Base-by-base conservation (phyloP, 2,329 filamentous ascomycete genomes). In the Pestalotiopsis sp. region DNA sequence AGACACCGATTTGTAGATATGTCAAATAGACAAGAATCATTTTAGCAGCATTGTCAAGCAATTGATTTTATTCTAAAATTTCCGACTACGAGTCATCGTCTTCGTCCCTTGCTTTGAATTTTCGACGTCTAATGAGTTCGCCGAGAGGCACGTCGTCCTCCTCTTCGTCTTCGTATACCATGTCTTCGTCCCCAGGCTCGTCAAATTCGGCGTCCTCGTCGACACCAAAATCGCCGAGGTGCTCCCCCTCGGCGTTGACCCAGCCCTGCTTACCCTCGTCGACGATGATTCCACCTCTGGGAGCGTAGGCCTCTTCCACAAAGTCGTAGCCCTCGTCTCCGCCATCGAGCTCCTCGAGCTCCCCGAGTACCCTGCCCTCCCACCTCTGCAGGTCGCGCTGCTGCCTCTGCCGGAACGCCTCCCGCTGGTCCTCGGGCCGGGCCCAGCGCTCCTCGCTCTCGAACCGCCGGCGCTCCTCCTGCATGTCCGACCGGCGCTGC, bases 171-270 rank as follows among this genome's bases (percentile, higher is more conserved):
- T 52, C 65, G 12, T 36, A 6, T 1, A 39, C 87, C 0, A 84
- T 83, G 13, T 85, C 82, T 9, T 76, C 74, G 12, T 68, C 59
- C 3, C 66, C 64, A 11, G 52, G 57, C 57, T 76, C 75, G 57
- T 78, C 76, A 38, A 74, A 75, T 68, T 94, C 91, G 0, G 86
- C 87, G 14, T 93, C 91, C 74, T 94, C 92, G 73, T 95, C 93
- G 0, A 96, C 92, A 1, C 93, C 93, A 75, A 91, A 96, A 74
- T 96, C 93, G 57, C 87, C 84, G 64, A 96, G 80, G 41, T 89
- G 84, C 75, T 95, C 92, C 1, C 93, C 93, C 66, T 95, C 92
- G 0, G 88, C 85, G 72, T 95, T 95, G 0, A 85, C 88, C 93
- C 93, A 96, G 4, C 82, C 86, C 57, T 86, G 85, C 74, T 88